Evolutionary conservation across 202 grass and related monocot genomes (phyloP).

Genomic region (Zizania palustris): DNA sequence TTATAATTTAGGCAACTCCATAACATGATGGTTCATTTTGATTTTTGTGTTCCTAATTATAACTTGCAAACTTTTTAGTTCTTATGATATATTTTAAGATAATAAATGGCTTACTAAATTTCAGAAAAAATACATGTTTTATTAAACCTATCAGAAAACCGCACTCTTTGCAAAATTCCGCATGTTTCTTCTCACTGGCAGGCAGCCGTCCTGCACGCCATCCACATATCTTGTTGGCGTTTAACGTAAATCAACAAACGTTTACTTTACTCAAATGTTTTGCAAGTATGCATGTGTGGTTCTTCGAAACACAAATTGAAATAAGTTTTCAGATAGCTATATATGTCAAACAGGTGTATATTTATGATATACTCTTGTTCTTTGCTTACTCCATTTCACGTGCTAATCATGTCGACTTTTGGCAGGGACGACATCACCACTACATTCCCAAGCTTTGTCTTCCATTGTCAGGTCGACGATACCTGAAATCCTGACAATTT

Average conservation of each 20-base stretch:
- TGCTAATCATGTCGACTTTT: constrained; percentile 25
- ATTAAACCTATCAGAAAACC: not conserved
- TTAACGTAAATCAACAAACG: not conserved
- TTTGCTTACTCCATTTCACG: constrained; percentile 1
- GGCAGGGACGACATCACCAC: constrained; percentile 88
- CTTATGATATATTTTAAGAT: not conserved
- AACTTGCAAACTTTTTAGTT: not conserved
- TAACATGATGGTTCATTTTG: not conserved
- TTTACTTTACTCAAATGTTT: not conserved
- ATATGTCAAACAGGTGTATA: not conserved
- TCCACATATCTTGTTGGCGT: not conserved
- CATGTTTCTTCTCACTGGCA: not conserved
- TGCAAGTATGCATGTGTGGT: not conserved
- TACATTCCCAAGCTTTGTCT: constrained; percentile 87
- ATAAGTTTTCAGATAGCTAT: not conserved
- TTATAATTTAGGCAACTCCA: not conserved
- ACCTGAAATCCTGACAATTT: constrained; percentile 40
- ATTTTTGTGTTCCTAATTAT: not conserved
- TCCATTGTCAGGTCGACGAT: constrained; percentile 83
- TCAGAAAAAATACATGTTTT: not conserved
- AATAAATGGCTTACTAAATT: not conserved
- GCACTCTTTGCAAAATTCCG: not conserved
- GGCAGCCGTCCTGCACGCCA: not conserved
- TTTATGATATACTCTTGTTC: not conserved
- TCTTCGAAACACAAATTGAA: not conserved